Evolutionary conservation across 768 basidiomycete species (phyloP), one percentile per base, ranked within the genome.

Genomic region (Russula virescens): DNA sequence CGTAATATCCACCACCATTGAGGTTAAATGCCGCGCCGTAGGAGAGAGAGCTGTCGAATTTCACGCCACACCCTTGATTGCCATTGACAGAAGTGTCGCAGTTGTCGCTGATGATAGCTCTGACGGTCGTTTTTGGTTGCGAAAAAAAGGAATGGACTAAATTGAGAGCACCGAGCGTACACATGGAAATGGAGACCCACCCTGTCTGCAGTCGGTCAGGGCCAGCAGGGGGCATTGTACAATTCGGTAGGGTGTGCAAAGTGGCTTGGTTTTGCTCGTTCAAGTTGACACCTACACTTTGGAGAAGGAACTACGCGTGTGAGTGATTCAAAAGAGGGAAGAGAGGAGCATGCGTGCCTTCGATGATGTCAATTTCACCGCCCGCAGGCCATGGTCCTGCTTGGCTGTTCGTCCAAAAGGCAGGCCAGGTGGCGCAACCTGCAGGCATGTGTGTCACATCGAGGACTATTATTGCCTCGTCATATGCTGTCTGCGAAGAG

Each of bases 1-100:
- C 84, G 69, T 79, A 88, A 75, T 75, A 85, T 0, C 88, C 88
- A 26, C 88, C 88, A 31, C 80, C 79, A 18, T 70, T 71, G 14
- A 40, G 31, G 69, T 86, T 86, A 73, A 86, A 83, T 14, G 63
- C 68, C 31, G 68, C 8, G 23, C 83, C 83, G 67, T 79, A 83
- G 14, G 81, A 80, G 9, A 23, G 23, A 21, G 2, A 5, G 13
- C 72, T 63, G 7, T 70, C 68, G 67, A 80, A 79, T 1, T 71
- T 67, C 23, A 81, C 81, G 45, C 85, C 84, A 68, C 87, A 89
- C 14, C 87, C 87, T 68, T 78, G 75, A 67, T 88, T 89, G 68
- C 66, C 77, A 68, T 84, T 82, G 14, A 75, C 75, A 11, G 70
- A 59, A 8, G 78, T 69, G 64, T 86, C 78, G 71, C 85, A 87